Evolutionary conservation across 2,329 filamentous ascomycete species (phyloP), one percentile per base, ranked within the genome.

Genomic region (Colletotrichum euphorbiae): DNA sequence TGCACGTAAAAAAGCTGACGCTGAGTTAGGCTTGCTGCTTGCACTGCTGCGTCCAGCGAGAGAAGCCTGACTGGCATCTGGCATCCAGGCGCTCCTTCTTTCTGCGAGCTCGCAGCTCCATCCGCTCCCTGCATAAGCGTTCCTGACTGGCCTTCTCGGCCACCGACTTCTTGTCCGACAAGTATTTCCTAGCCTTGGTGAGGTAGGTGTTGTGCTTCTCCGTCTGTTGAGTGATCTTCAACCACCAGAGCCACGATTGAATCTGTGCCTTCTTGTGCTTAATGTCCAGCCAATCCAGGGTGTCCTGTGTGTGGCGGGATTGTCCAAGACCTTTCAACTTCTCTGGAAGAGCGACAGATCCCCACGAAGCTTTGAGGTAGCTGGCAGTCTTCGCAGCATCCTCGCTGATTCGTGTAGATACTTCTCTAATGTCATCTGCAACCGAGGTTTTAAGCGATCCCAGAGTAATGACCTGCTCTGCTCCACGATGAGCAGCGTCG

Each of bases 171-270:
- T 69, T 55, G 3, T 66, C 55, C 17, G 43, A 45, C 31, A 74
- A 72, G 17, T 76, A 71, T 72, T 80, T 81, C 63, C 78, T 75
- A 19, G 78, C 76, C 70, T 85, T 86, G 58, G 74, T 76, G 62
- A 80, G 72, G 69, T 88, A 88, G 2, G 77, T 78, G 3, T 78
- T 74, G 58, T 83, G 78, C 71, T 87, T 84, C 15, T 82, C 79
- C 3, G 73, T 75, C 71, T 82, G 84, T 19, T 85, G 85, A 57
- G 82, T 84, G 36, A 87, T 56, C 74, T 82, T 84, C 56, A 90
- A 77, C 86, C 86, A 89, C 78, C 84, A 81, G 36, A 89, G 79
- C 74, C 84, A 87, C 13, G 87, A 87, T 48, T 79, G 79, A 28
- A 90, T 79, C 73, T 88, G 87, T 13, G 87, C 85, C 43, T 81